Base-by-base conservation (phyloP, 116 monocot genomes). In the Iris pallida region DNA sequence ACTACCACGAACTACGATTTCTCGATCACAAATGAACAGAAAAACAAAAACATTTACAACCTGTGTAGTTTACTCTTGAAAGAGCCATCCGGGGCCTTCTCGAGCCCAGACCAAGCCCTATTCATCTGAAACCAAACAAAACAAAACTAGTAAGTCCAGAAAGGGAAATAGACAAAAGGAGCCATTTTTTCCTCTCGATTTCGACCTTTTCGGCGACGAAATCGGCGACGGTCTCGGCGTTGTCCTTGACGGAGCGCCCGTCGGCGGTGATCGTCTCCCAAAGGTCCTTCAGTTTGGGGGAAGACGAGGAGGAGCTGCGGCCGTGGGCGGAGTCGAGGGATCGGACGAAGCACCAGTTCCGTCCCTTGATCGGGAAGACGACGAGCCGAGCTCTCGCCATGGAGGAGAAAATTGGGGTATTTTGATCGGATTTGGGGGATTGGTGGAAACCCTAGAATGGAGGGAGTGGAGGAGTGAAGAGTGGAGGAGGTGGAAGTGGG, bases 361-460 rank as follows among this genome's bases (percentile, higher is more conserved):
- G 65, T 7, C 82, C 87, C 59, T 78, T 85, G 76, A 94, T 77
- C 48, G 93, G 93, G 82, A 93, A 93, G 1, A 90, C 82, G 63
- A 94, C 90, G 10, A 94, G 58, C 47, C 82, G 84, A 66, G 79
- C 83, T 64, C 75, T 84, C 91, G 30, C 0, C 30, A 30, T 30
- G 30, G 30, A 30, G 30, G 30, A 30, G 30, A 30, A 30, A 30
- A 30, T 1, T 30, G 30, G 30, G 30, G 3, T 0, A 30, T 30
- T 30, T 30, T 30, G 30, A 30, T 30, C 3, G 30, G 30, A 30
- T 30, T 30, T 30, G 30, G 30, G 30, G 30, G 30, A 30, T 30
- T 3, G 30, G 30, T 30, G 30, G 30, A 30, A 30, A 30, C 30
- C 30, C 30, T 30, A 30, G 0, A 30, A 30, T 30, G 30, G 30